Base-by-base conservation (phyloP, 805 yeast genomes). In the Wickerhamomyces chambardii region DNA sequence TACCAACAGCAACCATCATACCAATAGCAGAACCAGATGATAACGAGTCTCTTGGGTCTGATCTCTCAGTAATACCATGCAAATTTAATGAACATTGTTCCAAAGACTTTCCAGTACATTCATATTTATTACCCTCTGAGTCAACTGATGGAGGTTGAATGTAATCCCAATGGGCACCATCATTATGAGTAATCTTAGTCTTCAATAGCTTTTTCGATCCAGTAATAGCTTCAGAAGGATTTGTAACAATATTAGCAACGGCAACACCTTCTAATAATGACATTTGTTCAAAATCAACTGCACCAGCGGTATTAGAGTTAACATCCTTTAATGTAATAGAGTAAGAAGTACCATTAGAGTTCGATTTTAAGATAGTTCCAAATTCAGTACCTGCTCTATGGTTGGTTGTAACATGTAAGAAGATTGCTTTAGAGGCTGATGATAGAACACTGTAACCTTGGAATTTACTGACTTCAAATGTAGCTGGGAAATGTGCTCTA, bases 1-100 rank as follows among this genome's bases (percentile, higher is more conserved):
- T 87, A 22, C 98, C 98, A n/a, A 83, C 75, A n/a, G 83, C 97
- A 44, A 92, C 65, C 70, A 90, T 59, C 60, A 87, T 60, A 2
- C 98, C 98, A 15, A 81, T 68, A 0, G 97, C 97, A 9, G 95
- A 80, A 1, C 84, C 77, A 0, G 97, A 87, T 0, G 95, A 82
- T 46, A 65, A 84, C 0, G 95, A 80, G 51, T 90, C 97, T 47
- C 95, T 71, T 36, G 72, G 69, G 54, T 89, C 97, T 3, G 61
- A 59, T 43, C 96, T 68, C 55, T 90, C 97, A 2, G 97, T 89
- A 55, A 72, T 89, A 0, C 97, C 94, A 53, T 87, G 97, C 32
- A 90, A 57, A 52, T 90, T 82, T 47, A 90, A 69, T 0, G 95
- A 78, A 47, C 97, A 90, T 32, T 73, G 66, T 2, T 67, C 68